Base-by-base conservation (phyloP, 768 basidiomycete species). In the Boletales sp. region DNA sequence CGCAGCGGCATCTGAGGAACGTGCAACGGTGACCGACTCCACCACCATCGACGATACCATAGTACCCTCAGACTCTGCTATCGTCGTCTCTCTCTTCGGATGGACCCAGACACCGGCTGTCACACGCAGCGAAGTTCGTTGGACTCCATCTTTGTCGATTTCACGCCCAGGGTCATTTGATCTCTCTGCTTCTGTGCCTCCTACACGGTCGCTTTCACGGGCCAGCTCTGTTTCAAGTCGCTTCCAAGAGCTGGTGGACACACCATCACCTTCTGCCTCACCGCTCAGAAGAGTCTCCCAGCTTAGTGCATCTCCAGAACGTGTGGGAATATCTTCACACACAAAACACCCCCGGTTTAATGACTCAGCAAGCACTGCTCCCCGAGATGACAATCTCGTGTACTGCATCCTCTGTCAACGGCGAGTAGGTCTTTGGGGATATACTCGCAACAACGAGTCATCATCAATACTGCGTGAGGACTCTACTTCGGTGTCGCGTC, bases 371-470 rank as follows among this genome's bases (percentile, higher is more conserved):
- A 8, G 27, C 19, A 2, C 35, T 35, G 15, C 32, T 48, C 21
- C 52, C 2, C 70, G 72, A 12, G 81, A 82, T 29, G 73, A 78
- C 24, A 67, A 79, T 0, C 70, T 87, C 9, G 66, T 90, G 2
- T 77, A 82, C 52, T 91, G 89, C 53, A 53, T 70, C 10, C 72
- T 91, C 15, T 91, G 88, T 60, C 86, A 87, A 58, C 77, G 89
- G n/a, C 79, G 88, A 17, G 74, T 90, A 38, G 89, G 89, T 4
- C 69, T 91, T 34, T 90, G 89, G 89, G 79, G 81, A 2, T 90
- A 89, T 60, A 65, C 72, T 1, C 70, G 66, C n/a, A 64, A 59
- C 6, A 43, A 50, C 19, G 36, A 27, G 24, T 27, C 50, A 17
- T 8, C 51, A 12, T 51, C 43, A 13, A 47, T 6, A 8, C 60